These are phyloP conservation scores for Anastatica hierochuntica DNA, from an alignment of 345 rosid species.

Conservation along the genomic window DNA sequence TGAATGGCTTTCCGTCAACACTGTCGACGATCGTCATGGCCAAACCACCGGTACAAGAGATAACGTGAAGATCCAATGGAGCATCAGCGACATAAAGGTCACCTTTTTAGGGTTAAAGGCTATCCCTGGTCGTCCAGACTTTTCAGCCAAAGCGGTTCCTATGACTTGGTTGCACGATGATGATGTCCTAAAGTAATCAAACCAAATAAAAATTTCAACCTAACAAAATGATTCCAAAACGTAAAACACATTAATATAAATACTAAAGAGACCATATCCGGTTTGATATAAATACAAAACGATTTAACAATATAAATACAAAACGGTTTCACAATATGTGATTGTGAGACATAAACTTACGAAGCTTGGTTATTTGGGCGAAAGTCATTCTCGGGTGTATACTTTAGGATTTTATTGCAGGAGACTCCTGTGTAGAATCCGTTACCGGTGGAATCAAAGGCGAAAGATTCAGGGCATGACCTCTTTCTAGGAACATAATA, in stretches of 20 bases:
- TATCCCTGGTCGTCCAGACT: conserved; percentile 41
- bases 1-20: conserved; percentile 21
- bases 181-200: background rate
- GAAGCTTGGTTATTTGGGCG: conserved; percentile 12
- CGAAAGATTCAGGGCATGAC: conserved; percentile 27
- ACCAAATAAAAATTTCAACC: no score
- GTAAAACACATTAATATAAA: no score
- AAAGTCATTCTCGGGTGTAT: conserved; percentile 14
- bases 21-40: conserved; percentile 30
- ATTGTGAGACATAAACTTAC: conserved; percentile 20
- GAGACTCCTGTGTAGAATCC: conserved; percentile 37
- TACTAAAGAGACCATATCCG: no score
- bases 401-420: conserved; percentile 36
- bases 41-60: conserved; percentile 32
- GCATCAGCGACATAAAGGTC: conserved; percentile 41
- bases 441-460: conserved; percentile 14
- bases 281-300: no score
- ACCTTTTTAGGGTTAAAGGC: conserved; percentile 21
- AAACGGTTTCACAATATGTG: no score
- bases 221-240: no score
- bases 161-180: conserved; percentile 18
- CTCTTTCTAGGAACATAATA: conserved; percentile 17
- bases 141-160: conserved; percentile 21
- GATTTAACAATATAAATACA: no score
- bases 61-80: conserved; percentile 31